Evolutionary conservation across 768 basidiomycete genomes (phyloP), one percentile per base, ranked within the genome.

Genomic region (Lentinula edodes): DNA sequence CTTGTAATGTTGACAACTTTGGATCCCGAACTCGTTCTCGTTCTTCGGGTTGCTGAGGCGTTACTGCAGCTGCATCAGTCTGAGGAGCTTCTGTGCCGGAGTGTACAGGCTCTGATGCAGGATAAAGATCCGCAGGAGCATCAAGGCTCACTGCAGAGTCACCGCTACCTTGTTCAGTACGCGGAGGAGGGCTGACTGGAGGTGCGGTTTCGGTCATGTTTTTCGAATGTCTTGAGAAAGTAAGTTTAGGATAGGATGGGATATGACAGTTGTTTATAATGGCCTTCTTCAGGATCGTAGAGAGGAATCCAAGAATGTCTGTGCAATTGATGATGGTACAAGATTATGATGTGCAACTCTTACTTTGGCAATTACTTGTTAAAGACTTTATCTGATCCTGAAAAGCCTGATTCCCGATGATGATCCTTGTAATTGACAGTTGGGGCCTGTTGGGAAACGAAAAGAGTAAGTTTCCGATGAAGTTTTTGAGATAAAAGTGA

Each of bases 1-100:
- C 81, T 51, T 80, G 82, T 52, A 92, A 75, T 0, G 75, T 73
- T 9, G 80, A 75, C 48, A 89, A 72, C n/a, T 77, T 74, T 1
- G 85, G 81, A 72, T 88, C 77, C 20, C 67, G 45, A 28, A 51
- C 58, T 18, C 58, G 13, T 48, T 51, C 45, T 28, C 55, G 38
- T 56, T 56, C 55, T 43, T 28, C 20, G 18, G 51, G 36, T 8
- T 16, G 16, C 36, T 54, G 35, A 39, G 53, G 16, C 38, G 53
- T 16, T 35, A 54, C 53, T 54, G 36, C 7, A n/a, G 38, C 3
- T 54, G 35, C 8, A 20, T 54, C 18, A n/a, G n/a, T 48, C 46
- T 48, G 46, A 10, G 9, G 8, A 48, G 18, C 23, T 20, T 48
- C 9, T n/a, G 53, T 10, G 28, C 15, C 13, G 20, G 28, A 8